Base-by-base conservation (phyloP, 2,329 filamentous ascomycete genomes). In the Paramyrothecium sp. region DNA sequence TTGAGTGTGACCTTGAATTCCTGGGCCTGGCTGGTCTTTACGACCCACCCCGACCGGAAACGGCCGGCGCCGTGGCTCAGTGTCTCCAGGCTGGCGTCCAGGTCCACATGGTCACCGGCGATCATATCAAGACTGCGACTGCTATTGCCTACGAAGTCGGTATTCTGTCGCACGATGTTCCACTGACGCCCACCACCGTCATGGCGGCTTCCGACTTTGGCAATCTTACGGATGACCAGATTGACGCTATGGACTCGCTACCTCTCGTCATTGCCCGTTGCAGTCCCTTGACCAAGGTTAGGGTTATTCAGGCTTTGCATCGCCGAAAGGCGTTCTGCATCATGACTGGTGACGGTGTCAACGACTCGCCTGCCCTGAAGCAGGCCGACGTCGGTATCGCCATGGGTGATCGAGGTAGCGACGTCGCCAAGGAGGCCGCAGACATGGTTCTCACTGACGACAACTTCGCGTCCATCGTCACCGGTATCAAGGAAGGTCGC, bases 391-490 rank as follows among this genome's bases (percentile, higher is more conserved):
- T 92, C 17, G 89, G 89, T 65, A 91, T 91, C 62, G 88, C 88
- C 61, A 91, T 91, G 88, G 88, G 88, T 51, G 77, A 85, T 60
- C 80, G 86, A 47, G 89, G 89, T 17, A 89, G 85, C 49, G 89
- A 91, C 67, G 88, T 91, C 11, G 88, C 89, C 60, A 91, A 90
- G 66, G 88, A 95, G 73, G 91, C 91, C 3, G 89, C 90, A 1
- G 91, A 96, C 67, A 95, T 96, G 81, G 90, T 96, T 38, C 78
- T 96, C 46, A 92, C 90, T 0, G 91, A 95, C 68, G 91, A 95
- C 72, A 93, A 96, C 74, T 96, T 96, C 69, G 90, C 91, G 12
- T 92, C 89, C 26, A 91, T 90, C 56, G 81, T 90, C 46, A 87
- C 85, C n/a, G 88, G 85, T 34, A 86, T 91, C 50, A 83, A 88